Conservation (phyloP, 495 filamentous ascomycete genomes). For the Daldinia vernicosa region DNA sequence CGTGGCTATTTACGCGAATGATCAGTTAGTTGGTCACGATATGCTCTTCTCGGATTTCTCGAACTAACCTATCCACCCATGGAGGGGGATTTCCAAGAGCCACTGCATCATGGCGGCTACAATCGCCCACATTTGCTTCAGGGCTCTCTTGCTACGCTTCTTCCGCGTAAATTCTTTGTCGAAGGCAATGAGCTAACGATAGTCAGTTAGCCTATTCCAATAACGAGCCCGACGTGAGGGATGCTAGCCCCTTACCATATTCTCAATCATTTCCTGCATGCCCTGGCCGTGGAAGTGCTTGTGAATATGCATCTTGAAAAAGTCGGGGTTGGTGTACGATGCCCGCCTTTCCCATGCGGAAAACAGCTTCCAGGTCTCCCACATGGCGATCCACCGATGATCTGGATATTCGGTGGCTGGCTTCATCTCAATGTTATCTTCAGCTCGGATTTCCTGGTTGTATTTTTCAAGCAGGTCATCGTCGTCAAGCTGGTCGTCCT, state of each 20-base stretch:
- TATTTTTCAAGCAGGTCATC: slow-evolving; percentile 30
- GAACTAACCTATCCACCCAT: slow-evolving; percentile 34
- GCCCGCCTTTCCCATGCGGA: slow-evolving; percentile 31
- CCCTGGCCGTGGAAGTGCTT: slow-evolving; percentile 34
- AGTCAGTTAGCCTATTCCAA: slow-evolving; percentile 9
- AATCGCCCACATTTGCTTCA: slow-evolving; percentile 36
- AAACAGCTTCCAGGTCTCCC: slow-evolving; percentile 38
- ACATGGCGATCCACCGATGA: slow-evolving; percentile 35
- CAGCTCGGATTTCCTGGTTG: slow-evolving; percentile 19
- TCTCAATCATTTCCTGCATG: slow-evolving; percentile 35
- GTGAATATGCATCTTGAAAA: slow-evolving; percentile 32
- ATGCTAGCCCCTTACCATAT: slow-evolving; percentile 27
- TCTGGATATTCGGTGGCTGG: slow-evolving; percentile 29
- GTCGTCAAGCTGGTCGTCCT: slow-evolving; percentile 28
- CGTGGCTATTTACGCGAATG: slow-evolving; percentile 9
- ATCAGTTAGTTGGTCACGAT: slow-evolving; percentile 11
- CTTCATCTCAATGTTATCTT: slow-evolving; percentile 36
- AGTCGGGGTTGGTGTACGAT: slow-evolving; percentile 35
- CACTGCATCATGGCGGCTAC: slow-evolving; percentile 35
- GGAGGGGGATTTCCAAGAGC: slow-evolving; percentile 27
- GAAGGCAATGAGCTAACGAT: slow-evolving; percentile 26
- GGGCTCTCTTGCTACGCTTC: slow-evolving; percentile 27
- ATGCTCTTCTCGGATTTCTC: background rate
- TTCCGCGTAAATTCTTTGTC: slow-evolving; percentile 32
- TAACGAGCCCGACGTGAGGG: background rate